A percentile compares a stretch with the other conserved stretches of the same genome.
phyloP scores from a whole-genome alignment of 1,139 yeast species.

The Yamadazyma sp. region DNA sequence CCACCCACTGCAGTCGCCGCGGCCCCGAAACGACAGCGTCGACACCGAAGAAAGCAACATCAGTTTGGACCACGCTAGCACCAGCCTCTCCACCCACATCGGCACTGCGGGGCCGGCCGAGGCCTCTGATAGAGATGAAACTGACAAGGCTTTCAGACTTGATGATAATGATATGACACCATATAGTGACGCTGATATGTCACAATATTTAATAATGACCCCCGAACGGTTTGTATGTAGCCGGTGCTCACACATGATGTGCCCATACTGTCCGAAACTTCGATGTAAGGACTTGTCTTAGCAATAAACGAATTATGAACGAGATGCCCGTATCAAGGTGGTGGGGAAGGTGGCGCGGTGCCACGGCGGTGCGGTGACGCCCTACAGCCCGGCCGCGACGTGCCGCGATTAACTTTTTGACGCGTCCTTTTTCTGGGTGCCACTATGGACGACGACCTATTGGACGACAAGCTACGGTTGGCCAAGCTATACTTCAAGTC shows the following conservation, averaged over 20 bases:
- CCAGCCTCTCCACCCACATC: background rate
- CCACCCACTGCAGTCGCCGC: too few species aligned
- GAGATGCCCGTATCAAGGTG: too few species aligned
- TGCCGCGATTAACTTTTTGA: too few species aligned
- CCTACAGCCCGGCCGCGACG: too few species aligned
- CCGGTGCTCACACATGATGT: conserved; percentile 54
- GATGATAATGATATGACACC: conserved; percentile 5
- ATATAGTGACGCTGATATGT: conserved; percentile 6
- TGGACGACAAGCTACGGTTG: conserved; percentile 29
- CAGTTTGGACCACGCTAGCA: background rate
- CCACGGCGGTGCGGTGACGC: too few species aligned
- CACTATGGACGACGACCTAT: conserved; percentile 19
- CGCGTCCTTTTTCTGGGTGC: background rate
- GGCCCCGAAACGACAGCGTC: background rate
- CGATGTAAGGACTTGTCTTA: conserved; percentile 32
- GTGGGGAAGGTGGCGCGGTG: too few species aligned
- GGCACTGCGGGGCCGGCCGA: background rate
- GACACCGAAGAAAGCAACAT: conserved; percentile 1
- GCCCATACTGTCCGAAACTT: conserved; percentile 51
- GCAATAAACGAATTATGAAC: background rate
- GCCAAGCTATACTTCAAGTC: conserved; percentile 37
- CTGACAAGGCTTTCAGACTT: background rate
- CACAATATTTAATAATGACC: conserved; percentile 9
- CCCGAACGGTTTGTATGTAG: conserved; percentile 41
- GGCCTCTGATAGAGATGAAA: background rate